Conservation (phyloP, 2,329 filamentous ascomycete species). For the Chrysoporthe deuterocubensis region DNA sequence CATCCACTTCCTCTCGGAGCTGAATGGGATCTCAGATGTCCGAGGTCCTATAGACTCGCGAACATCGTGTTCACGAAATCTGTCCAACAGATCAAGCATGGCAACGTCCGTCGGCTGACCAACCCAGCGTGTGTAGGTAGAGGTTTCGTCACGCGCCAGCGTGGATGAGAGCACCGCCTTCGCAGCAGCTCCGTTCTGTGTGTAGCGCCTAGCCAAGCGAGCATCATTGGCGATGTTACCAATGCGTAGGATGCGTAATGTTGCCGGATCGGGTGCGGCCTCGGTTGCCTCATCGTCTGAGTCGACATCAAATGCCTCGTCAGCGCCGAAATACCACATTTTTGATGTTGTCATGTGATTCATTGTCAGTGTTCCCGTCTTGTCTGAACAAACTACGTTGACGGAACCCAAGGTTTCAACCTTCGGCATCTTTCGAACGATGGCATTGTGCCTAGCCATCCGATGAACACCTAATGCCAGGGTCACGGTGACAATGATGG, state of each 20-base stretch:
- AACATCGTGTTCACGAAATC: constrained; percentile 88
- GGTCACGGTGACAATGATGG: constrained; percentile 98
- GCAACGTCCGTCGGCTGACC: constrained; percentile 97
- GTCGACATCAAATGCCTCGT: constrained; percentile 55
- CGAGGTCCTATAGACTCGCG: constrained; percentile 84
- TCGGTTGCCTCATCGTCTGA: constrained; percentile 59
- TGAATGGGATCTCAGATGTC: constrained; percentile 88
- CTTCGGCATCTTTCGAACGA: constrained; percentile 92
- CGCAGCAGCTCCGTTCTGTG: constrained; percentile 72
- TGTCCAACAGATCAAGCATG: constrained; percentile 91
- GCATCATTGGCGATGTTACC: constrained; percentile 98
- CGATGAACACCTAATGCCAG: constrained; percentile 91
- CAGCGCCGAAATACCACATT: constrained; percentile 88
- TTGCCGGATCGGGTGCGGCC: constrained; percentile 70
- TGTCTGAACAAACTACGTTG: constrained; percentile 99
- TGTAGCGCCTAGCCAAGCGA: constrained; percentile 73
- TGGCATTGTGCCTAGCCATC: constrained; percentile 94
- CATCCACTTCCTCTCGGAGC: constrained; percentile 99
- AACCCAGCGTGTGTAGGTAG: constrained; percentile 83
- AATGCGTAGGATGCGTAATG: constrained; percentile 81
- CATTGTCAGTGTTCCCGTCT: constrained; percentile 92
- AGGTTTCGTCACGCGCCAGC: constrained; percentile 64
- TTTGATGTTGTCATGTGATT: constrained; percentile 99
- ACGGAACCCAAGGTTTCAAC: constrained; percentile 98
- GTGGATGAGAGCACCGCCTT: constrained; percentile 87